Percentiles rank a stretch among this genome's conserved stretches.
phyloP scores from a whole-genome alignment of 129 eudicot species.

The Escallonia rubra region DNA sequence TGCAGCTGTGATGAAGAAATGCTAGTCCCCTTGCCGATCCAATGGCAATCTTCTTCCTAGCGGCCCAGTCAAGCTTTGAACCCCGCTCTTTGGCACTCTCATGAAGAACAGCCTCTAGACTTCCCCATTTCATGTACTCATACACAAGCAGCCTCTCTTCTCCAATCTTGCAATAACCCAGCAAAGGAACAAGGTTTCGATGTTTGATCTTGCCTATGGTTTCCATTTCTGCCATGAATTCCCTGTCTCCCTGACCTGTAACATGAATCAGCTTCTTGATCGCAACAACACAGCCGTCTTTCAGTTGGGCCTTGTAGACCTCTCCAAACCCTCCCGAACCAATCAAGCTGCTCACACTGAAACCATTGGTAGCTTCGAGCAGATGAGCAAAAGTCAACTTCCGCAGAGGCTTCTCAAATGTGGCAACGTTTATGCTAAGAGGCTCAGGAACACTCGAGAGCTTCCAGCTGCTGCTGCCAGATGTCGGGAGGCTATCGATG shows the following conservation, averaged over 20 bases:
- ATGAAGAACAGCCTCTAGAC: conserved; percentile 78
- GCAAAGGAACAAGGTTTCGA: conserved; percentile 63
- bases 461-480: conserved; percentile 90
- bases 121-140: conserved; percentile 95
- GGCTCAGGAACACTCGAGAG: conserved; percentile 90
- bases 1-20: conserved; percentile 89
- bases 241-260: conserved; percentile 83
- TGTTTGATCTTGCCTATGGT: conserved; percentile 86
- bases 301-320: conserved; percentile 74
- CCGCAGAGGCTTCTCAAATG: conserved; percentile 74
- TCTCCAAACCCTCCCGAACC: conserved; percentile 92
- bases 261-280: conserved; percentile 81
- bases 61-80: conserved; percentile 57
- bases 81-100: conserved; percentile 45
- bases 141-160: conserved; percentile 81
- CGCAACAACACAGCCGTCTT: conserved; percentile 67
- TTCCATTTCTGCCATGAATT: conserved; percentile 95
- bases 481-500: conserved; percentile 84
- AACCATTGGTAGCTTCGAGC: conserved; percentile 85
- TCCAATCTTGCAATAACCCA: conserved; percentile 82
- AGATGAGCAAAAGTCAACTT: conserved; percentile 77
- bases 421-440: conserved; percentile 75
- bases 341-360: conserved; percentile 63
- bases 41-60: conserved; percentile 67
- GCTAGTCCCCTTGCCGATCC: conserved; percentile 89